Conservation (phyloP, 2,329 filamentous ascomycete species). For the Colletotrichum eremochloae region DNA sequence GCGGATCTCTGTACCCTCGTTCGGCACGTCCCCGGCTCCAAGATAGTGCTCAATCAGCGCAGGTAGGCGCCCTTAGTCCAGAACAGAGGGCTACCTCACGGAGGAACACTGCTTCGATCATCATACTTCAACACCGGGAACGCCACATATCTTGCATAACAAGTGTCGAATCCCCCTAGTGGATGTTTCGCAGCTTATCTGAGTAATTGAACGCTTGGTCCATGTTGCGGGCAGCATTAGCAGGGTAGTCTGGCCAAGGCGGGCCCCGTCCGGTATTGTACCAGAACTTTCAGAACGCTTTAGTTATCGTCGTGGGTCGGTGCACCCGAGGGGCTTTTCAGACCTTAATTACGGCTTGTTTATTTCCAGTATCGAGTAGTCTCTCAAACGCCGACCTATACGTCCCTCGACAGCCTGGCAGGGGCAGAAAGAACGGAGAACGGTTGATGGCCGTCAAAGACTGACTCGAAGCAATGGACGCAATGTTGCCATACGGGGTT, state of each 20-base stretch:
- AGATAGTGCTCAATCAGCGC: conserved; percentile 24
- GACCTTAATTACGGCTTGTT: neutral
- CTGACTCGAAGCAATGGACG: neutral
- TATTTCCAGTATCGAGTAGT: neutral
- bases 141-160: too few relatives aligned
- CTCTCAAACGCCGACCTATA: neutral
- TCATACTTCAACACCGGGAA: neutral
- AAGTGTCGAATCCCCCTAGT: neutral
- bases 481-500: neutral
- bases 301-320: conserved; percentile 36
- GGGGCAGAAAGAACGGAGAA: neutral
- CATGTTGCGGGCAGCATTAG: conserved; percentile 11
- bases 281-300: conserved; percentile 33
- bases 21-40: conserved; percentile 4
- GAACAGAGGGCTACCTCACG: conserved; percentile 23
- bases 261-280: conserved; percentile 1
- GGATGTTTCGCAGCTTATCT: conserved; percentile 25
- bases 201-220: neutral
- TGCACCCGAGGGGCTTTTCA: conserved; percentile 13
- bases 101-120: neutral
- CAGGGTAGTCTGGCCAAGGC: conserved; percentile 19
- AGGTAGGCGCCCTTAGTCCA: neutral
- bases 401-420: too few relatives aligned
- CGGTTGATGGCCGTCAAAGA: neutral
- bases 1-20: conserved; percentile 31